Evolutionary conservation across 1,139 yeast species (phyloP).

Genomic region (Candida buenavistaensis): DNA sequence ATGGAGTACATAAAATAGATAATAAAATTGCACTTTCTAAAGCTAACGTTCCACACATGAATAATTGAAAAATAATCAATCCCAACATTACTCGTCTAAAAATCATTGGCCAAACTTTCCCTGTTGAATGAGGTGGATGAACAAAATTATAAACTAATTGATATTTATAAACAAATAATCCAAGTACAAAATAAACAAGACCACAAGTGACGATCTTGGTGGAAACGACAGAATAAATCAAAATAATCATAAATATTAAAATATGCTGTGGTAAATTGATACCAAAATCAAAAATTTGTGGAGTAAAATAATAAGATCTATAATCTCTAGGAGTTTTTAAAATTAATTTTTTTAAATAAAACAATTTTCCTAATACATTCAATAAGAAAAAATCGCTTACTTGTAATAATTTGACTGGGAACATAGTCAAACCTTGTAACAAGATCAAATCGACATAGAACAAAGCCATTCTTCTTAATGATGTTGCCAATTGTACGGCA

Average conservation of each 20-base stretch:
- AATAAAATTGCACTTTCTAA: conserved; percentile 58
- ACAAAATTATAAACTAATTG: conserved; percentile 66
- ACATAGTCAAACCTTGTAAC: conserved; percentile 76
- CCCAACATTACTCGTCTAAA: conserved; percentile 64
- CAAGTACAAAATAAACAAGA: conserved; percentile 57
- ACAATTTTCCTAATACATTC: conserved; percentile 59
- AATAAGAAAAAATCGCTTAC: conserved; percentile 44
- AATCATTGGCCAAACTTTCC: conserved; percentile 71
- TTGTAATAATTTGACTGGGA: conserved; percentile 69
- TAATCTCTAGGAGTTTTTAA: conserved; percentile 60
- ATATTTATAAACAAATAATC: conserved; percentile 66
- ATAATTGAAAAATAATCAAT: conserved; percentile 57
- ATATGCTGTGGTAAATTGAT: conserved; percentile 66
- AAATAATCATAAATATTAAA: conserved; percentile 58
- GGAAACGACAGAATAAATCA: conserved; percentile 66
- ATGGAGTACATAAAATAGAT: conserved; percentile 53
- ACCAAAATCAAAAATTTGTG: conserved; percentile 68
- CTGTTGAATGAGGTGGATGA: conserved; percentile 72
- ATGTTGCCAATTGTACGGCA: conserved; percentile 71
- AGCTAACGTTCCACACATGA: conserved; percentile 71
- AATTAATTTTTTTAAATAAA: conserved; percentile 48
- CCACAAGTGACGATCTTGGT: conserved; percentile 68
- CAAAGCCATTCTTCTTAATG: conserved; percentile 64
- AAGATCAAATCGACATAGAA: conserved; percentile 75
- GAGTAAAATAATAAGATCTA: conserved; percentile 61